These are phyloP conservation scores for Erodium texanum DNA, from an alignment of 441 rosid genomes.

Conservation along the genomic window DNA sequence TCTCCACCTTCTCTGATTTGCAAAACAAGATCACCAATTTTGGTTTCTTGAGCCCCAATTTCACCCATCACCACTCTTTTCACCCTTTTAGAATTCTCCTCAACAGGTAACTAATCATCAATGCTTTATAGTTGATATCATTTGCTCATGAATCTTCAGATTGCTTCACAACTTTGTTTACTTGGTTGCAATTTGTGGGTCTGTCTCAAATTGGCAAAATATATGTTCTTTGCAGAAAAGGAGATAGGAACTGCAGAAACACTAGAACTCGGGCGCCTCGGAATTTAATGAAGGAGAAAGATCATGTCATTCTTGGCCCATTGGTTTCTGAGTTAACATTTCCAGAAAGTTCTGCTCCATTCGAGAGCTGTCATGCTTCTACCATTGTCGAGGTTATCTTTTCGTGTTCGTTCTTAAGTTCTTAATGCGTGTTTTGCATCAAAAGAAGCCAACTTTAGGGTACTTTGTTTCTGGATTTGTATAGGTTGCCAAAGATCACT, in stretches of 20 bases:
- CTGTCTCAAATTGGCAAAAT: background rate
- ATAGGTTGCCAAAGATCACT: conserved; percentile 62
- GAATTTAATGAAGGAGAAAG: conserved; percentile 17
- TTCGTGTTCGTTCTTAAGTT: conserved; percentile 2
- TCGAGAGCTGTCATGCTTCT: conserved; percentile 78
- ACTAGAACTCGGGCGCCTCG: conserved; percentile 24
- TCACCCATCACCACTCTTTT: conserved; percentile 12
- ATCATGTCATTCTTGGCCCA: conserved; percentile 18
- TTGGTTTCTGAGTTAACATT: conserved; percentile 47
- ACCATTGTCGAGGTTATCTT: conserved; percentile 67
- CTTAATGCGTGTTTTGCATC: background rate
- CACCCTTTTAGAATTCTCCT: background rate
- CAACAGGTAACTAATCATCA: conserved; percentile 13
- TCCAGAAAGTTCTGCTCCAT: conserved; percentile 59
- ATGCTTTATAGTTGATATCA: too few relatives aligned
- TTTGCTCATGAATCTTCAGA: too few relatives aligned
- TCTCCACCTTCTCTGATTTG: conserved; percentile 18
- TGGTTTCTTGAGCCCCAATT: conserved; percentile 12
- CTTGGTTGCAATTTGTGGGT: background rate
- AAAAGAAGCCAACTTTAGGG: background rate
- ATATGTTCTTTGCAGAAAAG: background rate
- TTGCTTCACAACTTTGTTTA: background rate
- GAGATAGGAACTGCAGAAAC: conserved; percentile 17
- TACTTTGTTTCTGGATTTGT: background rate
- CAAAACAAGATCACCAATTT: conserved; percentile 1